These are phyloP conservation scores for Termitomyces sp. DNA, from an alignment of 768 basidiomycete species.

Conservation along the genomic window DNA sequence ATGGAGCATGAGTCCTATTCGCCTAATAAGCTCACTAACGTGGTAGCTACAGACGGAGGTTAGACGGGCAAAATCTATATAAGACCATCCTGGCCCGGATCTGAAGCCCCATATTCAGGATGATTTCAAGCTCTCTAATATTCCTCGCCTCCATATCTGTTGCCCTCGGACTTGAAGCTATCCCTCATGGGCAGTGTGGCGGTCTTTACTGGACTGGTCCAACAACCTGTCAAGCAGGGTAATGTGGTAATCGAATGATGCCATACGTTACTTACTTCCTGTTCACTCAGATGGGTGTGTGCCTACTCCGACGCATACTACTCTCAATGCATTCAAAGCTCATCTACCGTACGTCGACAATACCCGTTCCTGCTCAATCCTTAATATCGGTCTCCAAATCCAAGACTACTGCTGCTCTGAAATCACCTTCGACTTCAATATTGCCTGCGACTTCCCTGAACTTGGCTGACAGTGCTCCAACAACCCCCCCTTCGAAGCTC, in stretches of 20 bases:
- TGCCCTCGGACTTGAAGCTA: slow-evolving; percentile 16
- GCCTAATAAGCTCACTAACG: no score
- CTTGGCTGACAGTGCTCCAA: slow-evolving; percentile 34
- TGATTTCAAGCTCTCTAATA: slow-evolving; percentile 10
- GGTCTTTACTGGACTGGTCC: slow-evolving; percentile 31
- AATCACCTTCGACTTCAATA: neutral
- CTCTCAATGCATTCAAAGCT: slow-evolving; percentile 32
- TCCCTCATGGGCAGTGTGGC: slow-evolving; percentile 30
- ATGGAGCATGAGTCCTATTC: no score
- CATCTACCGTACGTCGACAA: slow-evolving; percentile 4
- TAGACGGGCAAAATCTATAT: neutral
- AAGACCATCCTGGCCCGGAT: neutral
- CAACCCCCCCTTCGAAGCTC: slow-evolving; percentile 34
- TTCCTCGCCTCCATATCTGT: slow-evolving; percentile 6
- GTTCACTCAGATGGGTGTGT: slow-evolving; percentile 29
- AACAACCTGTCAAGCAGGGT: slow-evolving; percentile 31
- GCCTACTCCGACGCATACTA: slow-evolving; percentile 31
- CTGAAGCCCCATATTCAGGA: neutral
- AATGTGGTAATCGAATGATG: neutral
- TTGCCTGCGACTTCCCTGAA: slow-evolving; percentile 22
- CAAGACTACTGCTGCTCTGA: neutral
- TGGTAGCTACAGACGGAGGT: neutral
- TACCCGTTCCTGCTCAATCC: neutral
- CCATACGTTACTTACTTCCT: neutral
- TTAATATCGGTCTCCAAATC: neutral